Percentiles rank a stretch among this genome's conserved stretches.
phyloP scores from a whole-genome alignment of 2,329 filamentous ascomycete genomes.

The Sporothrix pseudoabietina region DNA sequence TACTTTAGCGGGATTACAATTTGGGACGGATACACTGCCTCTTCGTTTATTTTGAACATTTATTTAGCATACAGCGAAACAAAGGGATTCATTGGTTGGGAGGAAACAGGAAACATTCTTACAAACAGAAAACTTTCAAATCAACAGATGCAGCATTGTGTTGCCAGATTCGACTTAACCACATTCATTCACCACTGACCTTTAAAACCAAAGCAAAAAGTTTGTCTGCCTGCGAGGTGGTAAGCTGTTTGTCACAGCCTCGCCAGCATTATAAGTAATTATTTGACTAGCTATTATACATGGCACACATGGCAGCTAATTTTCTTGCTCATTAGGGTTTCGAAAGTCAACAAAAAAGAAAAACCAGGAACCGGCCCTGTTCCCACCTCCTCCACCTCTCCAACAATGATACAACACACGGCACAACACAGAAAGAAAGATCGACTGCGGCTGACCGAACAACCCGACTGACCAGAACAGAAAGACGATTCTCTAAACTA shows the following conservation, averaged over 20 bases:
- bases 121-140: neutral
- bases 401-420: neutral
- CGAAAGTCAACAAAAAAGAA: neutral
- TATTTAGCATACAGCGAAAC: neutral
- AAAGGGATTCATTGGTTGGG: neutral
- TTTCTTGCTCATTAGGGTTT: neutral
- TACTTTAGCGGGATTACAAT: neutral
- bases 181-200: neutral
- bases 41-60: neutral
- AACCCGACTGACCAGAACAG: too few relatives aligned
- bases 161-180: neutral
- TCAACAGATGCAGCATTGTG: neutral
- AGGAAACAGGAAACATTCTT: neutral
- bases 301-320: neutral
- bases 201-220: neutral
- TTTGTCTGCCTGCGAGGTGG: neutral
- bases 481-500: neutral
- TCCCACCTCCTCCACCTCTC: neutral
- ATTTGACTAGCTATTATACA: neutral
- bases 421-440: neutral
- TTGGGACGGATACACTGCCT: neutral
- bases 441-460: neutral
- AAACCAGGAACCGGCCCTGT: neutral
- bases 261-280: slow-evolving; percentile 11
- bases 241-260: neutral